Evolutionary conservation across 306 rosid genomes (phyloP).

Genomic region (Pyrus communis): DNA sequence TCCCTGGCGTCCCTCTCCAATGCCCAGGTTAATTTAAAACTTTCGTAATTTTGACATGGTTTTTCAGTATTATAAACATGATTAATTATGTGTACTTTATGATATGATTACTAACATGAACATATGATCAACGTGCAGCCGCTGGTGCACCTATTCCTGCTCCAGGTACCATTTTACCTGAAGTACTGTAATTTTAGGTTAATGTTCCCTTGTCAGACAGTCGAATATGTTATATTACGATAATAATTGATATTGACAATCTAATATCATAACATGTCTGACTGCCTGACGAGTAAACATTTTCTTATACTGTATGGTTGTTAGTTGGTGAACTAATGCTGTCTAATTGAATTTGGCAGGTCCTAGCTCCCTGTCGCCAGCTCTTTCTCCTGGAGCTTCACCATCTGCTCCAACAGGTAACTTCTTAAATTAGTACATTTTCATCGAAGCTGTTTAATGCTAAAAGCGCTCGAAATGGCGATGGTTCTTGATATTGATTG

Average conservation of each 20-base stretch:
- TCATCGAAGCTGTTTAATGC: not conserved
- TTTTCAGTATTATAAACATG: not conserved
- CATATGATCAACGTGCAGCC: slow-evolving; percentile 37
- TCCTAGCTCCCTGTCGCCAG: slow-evolving; percentile 44
- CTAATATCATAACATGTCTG: not conserved
- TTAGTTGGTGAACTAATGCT: not conserved
- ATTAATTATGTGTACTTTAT: not conserved
- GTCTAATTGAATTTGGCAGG: slow-evolving; percentile 27
- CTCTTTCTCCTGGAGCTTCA: slow-evolving; percentile 36
- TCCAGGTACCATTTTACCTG: slow-evolving; percentile 42
- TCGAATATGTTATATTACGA: not conserved
- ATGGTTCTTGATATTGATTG: not conserved
- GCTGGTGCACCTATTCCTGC: slow-evolving; percentile 53
- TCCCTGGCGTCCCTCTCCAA: slow-evolving; percentile 66
- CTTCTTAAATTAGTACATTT: not conserved
- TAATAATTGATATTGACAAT: not conserved
- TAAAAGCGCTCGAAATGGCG: not conserved
- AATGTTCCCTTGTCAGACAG: not conserved
- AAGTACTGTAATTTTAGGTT: not conserved
- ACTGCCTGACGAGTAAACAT: not conserved
- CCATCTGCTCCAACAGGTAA: slow-evolving; percentile 54
- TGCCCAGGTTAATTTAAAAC: slow-evolving; percentile 29
- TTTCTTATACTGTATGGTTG: not conserved
- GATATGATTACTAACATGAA: not conserved
- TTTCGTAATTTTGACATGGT: not conserved